Conservation (phyloP, 2,329 filamentous ascomycete genomes). For the Leptographium flavum region DNA sequence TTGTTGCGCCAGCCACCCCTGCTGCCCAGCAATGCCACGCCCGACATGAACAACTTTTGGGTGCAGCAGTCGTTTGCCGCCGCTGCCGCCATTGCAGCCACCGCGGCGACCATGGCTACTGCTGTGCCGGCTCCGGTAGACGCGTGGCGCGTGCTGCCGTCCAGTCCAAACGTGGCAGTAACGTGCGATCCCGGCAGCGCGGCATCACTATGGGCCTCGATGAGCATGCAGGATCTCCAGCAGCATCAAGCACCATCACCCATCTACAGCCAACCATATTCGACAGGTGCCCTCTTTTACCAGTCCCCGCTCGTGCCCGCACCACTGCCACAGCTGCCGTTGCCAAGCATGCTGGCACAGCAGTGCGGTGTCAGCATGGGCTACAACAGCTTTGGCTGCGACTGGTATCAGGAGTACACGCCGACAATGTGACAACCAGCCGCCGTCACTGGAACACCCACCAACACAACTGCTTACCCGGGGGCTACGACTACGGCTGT, state of each 20-base stretch:
- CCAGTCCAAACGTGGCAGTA: slow-evolving; percentile 59
- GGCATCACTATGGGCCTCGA: slow-evolving; percentile 63
- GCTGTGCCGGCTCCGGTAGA: slow-evolving; percentile 56
- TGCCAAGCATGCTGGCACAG: slow-evolving; percentile 75
- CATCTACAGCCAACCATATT: slow-evolving; percentile 69
- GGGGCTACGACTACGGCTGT: slow-evolving; percentile 32
- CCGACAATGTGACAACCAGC: slow-evolving; percentile 71
- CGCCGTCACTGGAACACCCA: slow-evolving; percentile 27
- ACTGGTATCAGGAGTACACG: slow-evolving; percentile 70
- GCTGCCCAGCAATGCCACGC: slow-evolving; percentile 62
- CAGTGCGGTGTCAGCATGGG: slow-evolving; percentile 62
- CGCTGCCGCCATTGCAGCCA: slow-evolving; percentile 10
- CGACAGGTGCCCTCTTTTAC: slow-evolving; percentile 63
- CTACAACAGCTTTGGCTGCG: slow-evolving; percentile 74
- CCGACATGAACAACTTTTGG: slow-evolving; percentile 65
- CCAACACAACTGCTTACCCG: slow-evolving; percentile 19
- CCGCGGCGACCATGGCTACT: slow-evolving; percentile 2
- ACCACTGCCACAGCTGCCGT: slow-evolving; percentile 60
- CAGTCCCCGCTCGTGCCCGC: slow-evolving; percentile 58
- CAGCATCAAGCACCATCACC: slow-evolving; percentile 62
- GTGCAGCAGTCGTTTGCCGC: slow-evolving; percentile 33
- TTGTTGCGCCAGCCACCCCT: slow-evolving; percentile 75
- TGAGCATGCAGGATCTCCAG: slow-evolving; percentile 60
- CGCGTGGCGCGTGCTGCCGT: slow-evolving; percentile 80
- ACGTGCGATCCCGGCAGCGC: slow-evolving; percentile 40